Base-by-base conservation (phyloP, 176 grass and related monocot species). In the Triticum dicoccoides region DNA sequence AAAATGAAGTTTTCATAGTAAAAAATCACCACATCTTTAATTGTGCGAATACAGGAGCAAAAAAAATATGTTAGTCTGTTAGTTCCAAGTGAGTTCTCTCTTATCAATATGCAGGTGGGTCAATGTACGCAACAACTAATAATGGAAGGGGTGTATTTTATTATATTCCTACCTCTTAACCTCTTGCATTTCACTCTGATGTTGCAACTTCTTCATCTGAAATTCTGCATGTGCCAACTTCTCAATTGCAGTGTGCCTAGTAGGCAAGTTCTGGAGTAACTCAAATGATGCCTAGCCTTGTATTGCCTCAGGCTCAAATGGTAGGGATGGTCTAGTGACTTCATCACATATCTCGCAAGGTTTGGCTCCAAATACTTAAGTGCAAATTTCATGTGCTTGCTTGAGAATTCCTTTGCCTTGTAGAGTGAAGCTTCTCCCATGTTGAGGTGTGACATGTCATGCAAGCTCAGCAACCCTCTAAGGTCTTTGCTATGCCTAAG, bases 341-440 rank as follows among this genome's bases (percentile, higher is more conserved):
- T 85, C 18, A 64, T 85, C 69, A 96, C 81, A 2, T 86, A 88
- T 24, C 23, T 76, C 11, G 73, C 78, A 14, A 82, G 69, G 62
- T 83, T 79, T 21, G 87, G 91, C 2, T 78, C 80, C 11, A 89
- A 15, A 80, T 73, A 2, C 18, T 51, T 30, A 2, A 91, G 65
- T 23, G 49, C 84, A 23, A 78, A 88, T 37, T 35, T 41, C 7
- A 93, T 83, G 61, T 90, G 87, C 33, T 78, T 87, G 12, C 38
- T 45, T 35, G 91, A 86, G 89, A 92, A 96, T 41, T 90, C 82
- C 61, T 84, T 88, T 69, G 94, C 94, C 62, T 79, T 92, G 74
- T 85, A 66, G 2, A 96, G 82, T 27, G 52, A 33, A 61, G 5
- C n/a, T 44, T 96, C 89, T 21, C 94, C 91, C 13, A 78, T 88